Evolutionary conservation across 345 rosid genomes (phyloP).

Genomic region (Eutrema heterophyllum): DNA sequence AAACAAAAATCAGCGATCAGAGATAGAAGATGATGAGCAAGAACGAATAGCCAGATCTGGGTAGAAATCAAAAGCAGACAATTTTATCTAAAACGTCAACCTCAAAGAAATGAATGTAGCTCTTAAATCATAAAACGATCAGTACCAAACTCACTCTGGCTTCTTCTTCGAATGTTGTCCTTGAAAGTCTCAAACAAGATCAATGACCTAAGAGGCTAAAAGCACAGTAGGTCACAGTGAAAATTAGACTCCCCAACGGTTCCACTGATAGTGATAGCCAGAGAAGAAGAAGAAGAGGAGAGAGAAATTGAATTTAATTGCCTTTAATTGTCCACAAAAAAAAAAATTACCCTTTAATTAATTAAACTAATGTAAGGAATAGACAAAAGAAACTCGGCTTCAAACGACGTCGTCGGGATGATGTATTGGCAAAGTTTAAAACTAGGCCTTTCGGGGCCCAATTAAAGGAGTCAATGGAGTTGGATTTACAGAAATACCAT

Average conservation of each 20-base stretch:
- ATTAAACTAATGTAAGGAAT: background rate
- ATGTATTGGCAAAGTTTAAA: conserved; percentile 6
- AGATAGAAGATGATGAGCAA: background rate
- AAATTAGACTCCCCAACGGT: conserved; percentile 28
- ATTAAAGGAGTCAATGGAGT: background rate
- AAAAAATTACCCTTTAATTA: background rate
- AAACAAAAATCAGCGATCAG: background rate
- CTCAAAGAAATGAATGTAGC: conserved; percentile 8
- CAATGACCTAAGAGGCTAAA: conserved; percentile 10
- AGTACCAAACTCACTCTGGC: background rate
- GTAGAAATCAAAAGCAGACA: background rate
- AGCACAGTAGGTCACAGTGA: conserved; percentile 5
- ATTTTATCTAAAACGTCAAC: conserved; percentile 5
- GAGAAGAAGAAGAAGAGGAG: background rate
- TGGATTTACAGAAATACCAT: conserved; percentile 5
- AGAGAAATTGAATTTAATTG: too few species aligned
- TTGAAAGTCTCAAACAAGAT: background rate
- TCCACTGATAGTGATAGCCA: conserved; percentile 29
- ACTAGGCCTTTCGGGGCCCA: conserved; percentile 21
- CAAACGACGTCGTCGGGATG: conserved; percentile 7
- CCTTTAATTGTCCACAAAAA: too few species aligned
- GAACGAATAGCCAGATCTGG: conserved; percentile 16
- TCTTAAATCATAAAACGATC: background rate
- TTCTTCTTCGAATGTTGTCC: conserved; percentile 18
- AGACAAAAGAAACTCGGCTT: background rate